Evolutionary conservation across 805 yeast genomes (phyloP), one percentile per base, ranked within the genome.

Genomic region (Starmerella stigmatis): DNA sequence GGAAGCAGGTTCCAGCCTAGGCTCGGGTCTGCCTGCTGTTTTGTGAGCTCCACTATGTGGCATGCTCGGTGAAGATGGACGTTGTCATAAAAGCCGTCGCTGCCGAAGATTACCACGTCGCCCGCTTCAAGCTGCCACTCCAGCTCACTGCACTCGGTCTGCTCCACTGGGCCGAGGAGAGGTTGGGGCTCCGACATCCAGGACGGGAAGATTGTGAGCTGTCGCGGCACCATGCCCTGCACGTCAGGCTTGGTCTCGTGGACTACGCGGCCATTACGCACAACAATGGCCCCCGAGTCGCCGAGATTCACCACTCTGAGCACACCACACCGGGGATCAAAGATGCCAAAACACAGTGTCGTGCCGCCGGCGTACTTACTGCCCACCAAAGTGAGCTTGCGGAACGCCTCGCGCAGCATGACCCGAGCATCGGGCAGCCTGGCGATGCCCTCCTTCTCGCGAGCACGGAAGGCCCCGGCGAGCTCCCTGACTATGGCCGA

Each of bases 61-160:
- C 29, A 16, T 16, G 46, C 41, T 13, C 48, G 50, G 17, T 75
- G 74, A 1, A 79, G 69, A 13, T 75, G 71, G 30, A 89, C 74
- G 60, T 89, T 89, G 62, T 89, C 98, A 23, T 84, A 78, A 40
- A 89, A 81, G 25, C 98, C 98, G 64, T 89, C 98, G 0, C 96
- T 86, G 32, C 94, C 94, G 58, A 89, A 79, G 42, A 92, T 60
- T 4, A 89, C 74, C 16, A 92, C 66, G 61, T 89, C 98, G 41
- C 79, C 76, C 43, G 73, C 73, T 56, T 77, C 59, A 33, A 89
- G 66, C 51, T 81, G 73, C 69, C 82, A 81, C 2, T 64, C 62
- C 56, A 80, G 79, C 7, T 34, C 4, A 5, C n/a, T 22, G n/a
- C 21, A 16, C 11, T 17, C 16, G 7, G 52, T 49, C 26, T 49